phyloP scores from a whole-genome alignment of 2,329 filamentous ascomycete species.

The Dothistroma septosporum region DNA sequence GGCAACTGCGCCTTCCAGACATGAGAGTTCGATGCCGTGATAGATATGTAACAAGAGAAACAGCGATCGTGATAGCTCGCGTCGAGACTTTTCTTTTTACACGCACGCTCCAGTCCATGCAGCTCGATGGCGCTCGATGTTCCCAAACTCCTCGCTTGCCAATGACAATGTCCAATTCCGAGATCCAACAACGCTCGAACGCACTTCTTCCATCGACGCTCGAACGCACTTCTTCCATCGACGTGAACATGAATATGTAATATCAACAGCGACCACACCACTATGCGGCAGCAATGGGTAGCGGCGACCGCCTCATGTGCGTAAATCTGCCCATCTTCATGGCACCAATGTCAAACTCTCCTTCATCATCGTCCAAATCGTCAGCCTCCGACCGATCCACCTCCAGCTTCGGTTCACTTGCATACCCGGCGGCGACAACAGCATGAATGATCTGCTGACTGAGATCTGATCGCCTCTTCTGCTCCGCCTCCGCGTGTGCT shows the following conservation, averaged over 20 bases:
- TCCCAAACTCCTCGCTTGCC: constrained; percentile 18
- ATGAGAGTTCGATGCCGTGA: background rate
- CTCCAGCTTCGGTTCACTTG: constrained; percentile 16
- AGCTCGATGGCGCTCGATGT: constrained; percentile 1
- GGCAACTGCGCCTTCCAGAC: background rate
- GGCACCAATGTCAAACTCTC: constrained; percentile 18
- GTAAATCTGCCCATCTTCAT: constrained; percentile 11
- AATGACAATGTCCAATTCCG: constrained; percentile 2
- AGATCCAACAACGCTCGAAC: constrained; percentile 18
- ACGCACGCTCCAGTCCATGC: background rate
- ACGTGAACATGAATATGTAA: constrained; percentile 13
- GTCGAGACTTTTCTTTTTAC: background rate
- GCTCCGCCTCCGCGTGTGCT: constrained; percentile 5
- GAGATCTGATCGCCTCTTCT: constrained; percentile 1
- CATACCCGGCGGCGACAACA: constrained; percentile 10
- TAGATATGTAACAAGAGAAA: background rate
- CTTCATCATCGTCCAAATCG: constrained; percentile 15
- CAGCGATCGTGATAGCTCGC: background rate
- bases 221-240: constrained; percentile 12
- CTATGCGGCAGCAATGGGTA: constrained; percentile 15
- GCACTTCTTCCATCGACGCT: constrained; percentile 14
- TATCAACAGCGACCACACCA: constrained; percentile 17
- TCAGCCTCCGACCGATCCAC: constrained; percentile 22
- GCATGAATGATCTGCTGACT: constrained; percentile 4
- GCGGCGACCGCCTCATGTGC: background rate